These are phyloP conservation scores for Pseudocercospora cruenta DNA, from an alignment of 2,329 filamentous ascomycete genomes.

Conservation along the genomic window DNA sequence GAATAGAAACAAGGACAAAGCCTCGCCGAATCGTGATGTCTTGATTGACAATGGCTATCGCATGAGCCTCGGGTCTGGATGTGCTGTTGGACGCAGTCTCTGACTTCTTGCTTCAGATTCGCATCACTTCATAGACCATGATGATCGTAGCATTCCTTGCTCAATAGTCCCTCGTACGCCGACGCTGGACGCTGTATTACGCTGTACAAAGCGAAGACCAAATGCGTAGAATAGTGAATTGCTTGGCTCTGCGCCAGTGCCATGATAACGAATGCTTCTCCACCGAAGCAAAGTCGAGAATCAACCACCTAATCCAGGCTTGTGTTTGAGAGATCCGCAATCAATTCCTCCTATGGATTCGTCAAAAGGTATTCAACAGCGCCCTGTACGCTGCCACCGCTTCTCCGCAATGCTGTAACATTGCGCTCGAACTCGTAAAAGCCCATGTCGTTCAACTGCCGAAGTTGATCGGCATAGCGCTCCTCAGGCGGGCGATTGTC, in stretches of 20 bases:
- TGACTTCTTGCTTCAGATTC: neutral
- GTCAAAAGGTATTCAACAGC: conserved; percentile 73
- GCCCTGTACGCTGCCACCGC: conserved; percentile 91
- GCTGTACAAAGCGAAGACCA: conserved; percentile 17
- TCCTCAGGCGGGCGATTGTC: conserved; percentile 94
- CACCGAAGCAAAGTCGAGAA: neutral
- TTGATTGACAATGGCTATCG: conserved; percentile 18
- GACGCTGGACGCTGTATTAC: conserved; percentile 27
- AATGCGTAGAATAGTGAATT: conserved; percentile 7
- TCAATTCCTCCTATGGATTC: conserved; percentile 6
- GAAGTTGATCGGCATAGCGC: conserved; percentile 83
- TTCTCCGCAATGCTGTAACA: conserved; percentile 80
- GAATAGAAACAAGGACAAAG: conserved; percentile 29
- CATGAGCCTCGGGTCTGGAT: conserved; percentile 1
- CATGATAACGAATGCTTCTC: conserved; percentile 1
- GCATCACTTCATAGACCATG: neutral
- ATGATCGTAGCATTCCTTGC: conserved; percentile 8
- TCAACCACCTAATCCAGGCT: neutral
- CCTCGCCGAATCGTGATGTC: neutral
- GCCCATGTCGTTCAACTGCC: conserved; percentile 97
- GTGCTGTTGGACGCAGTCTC: neutral
- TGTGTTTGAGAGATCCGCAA: neutral
- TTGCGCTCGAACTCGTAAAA: conserved; percentile 97
- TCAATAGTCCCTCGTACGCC: conserved; percentile 18
- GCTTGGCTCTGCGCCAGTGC: conserved; percentile 13